These are phyloP conservation scores for Amborella trichopoda DNA, from an alignment of 164 flowering plant genomes.

Conservation along the genomic window DNA sequence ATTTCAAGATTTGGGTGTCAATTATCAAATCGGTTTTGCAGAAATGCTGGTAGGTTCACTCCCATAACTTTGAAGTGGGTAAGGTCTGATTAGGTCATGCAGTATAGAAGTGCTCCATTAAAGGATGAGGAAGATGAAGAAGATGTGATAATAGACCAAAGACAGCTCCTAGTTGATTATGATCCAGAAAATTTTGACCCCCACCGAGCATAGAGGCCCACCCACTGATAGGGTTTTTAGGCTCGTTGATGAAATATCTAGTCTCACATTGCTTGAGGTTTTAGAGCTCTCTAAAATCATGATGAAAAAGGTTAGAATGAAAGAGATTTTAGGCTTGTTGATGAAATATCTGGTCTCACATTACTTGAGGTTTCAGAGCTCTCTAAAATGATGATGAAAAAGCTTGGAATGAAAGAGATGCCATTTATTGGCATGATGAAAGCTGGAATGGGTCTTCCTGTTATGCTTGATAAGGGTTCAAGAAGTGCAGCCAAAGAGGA, in stretches of 20 bases:
- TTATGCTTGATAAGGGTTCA: too few relatives aligned
- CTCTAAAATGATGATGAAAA: constrained; percentile 54
- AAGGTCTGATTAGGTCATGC: too few relatives aligned
- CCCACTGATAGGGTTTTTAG: constrained; percentile 74
- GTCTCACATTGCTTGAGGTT: constrained; percentile 49
- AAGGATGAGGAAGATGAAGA: too few relatives aligned
- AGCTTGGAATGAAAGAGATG: constrained; percentile 48
- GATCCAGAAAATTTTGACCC: constrained; percentile 79
- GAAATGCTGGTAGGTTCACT: too few relatives aligned
- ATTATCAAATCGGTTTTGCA: too few relatives aligned
- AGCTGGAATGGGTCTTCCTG: constrained; percentile 33
- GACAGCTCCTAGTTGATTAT: constrained; percentile 80
- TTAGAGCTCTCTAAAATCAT: constrained; percentile 45
- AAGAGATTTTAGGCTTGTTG: constrained; percentile 75
- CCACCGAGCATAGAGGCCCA: constrained; percentile 81
- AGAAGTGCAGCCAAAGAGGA: constrained; percentile 35
- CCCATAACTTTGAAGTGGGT: too few relatives aligned
- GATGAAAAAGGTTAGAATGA: constrained; percentile 63
- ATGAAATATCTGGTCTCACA: constrained; percentile 63
- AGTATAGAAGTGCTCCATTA: too few relatives aligned
- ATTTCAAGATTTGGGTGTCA: too few relatives aligned
- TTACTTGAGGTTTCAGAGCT: constrained; percentile 45
- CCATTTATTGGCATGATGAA: constrained; percentile 66
- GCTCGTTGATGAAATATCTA: constrained; percentile 74
- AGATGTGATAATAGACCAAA: constrained; percentile 55